phyloP scores from a whole-genome alignment of 768 basidiomycete species.

The Amanita muscaria region DNA sequence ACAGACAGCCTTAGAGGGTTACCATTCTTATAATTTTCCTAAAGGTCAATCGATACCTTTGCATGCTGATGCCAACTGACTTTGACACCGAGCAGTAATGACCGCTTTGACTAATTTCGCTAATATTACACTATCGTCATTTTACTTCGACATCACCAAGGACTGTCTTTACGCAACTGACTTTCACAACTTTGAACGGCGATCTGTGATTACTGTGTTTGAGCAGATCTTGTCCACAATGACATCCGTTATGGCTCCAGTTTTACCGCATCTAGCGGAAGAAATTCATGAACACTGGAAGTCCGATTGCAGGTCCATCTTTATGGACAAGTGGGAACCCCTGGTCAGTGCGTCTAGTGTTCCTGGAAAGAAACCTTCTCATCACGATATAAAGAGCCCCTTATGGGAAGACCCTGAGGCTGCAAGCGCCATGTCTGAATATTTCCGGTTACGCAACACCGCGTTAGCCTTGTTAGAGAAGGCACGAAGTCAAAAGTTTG shows the following conservation, averaged over 20 bases:
- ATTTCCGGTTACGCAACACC: conserved; percentile 51
- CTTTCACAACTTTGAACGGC: conserved; percentile 41
- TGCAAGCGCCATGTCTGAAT: conserved; percentile 50
- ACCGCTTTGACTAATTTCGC: conserved; percentile 67
- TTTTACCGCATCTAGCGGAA: conserved; percentile 86
- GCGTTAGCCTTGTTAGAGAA: conserved; percentile 67
- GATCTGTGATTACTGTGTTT: conserved; percentile 61
- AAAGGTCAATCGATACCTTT: conserved; percentile 41
- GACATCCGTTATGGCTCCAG: conserved; percentile 68
- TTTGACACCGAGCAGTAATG: conserved; percentile 42
- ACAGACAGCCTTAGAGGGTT: conserved; percentile 54
- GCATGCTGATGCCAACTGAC: not conserved
- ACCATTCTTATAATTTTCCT: conserved; percentile 70
- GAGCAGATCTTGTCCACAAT: conserved; percentile 65
- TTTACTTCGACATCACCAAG: conserved; percentile 91
- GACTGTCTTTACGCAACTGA: conserved; percentile 79
- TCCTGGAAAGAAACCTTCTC: not conserved
- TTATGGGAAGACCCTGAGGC: conserved; percentile 57
- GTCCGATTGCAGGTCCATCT: conserved; percentile 47
- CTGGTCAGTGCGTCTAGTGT: conserved; percentile 36
- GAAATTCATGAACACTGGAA: conserved; percentile 58
- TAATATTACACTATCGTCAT: conserved; percentile 76
- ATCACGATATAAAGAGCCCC: conserved; percentile 28
- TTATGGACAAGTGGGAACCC: conserved; percentile 57
- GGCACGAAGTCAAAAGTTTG: conserved; percentile 69